A percentile compares a stretch with the other conserved stretches of the same genome.
Conservation (phyloP, 768 basidiomycete genomes). For the Russula sp. region DNA sequence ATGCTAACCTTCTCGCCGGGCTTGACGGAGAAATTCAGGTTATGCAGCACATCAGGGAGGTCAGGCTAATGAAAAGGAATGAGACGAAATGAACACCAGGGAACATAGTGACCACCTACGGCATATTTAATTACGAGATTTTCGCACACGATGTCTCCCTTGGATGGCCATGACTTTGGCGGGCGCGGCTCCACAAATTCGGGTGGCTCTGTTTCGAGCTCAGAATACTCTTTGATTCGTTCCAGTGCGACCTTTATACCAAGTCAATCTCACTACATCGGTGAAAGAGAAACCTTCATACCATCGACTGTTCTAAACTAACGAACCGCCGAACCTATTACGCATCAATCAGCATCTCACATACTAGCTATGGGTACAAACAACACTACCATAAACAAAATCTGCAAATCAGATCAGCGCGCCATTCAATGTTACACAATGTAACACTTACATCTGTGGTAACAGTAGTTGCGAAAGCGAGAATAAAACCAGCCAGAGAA, state of each 20-base stretch:
- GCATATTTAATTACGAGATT: conserved; percentile 76
- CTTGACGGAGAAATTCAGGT: conserved; percentile 66
- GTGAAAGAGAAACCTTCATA: conserved; percentile 34
- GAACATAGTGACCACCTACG: conserved; percentile 43
- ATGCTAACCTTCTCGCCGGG: conserved; percentile 70
- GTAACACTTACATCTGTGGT: conserved; percentile 55
- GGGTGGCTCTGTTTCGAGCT: conserved; percentile 69
- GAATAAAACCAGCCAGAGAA: conserved; percentile 79
- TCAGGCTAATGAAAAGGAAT: conserved; percentile 55
- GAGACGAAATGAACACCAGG: conserved; percentile 17
- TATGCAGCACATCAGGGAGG: conserved; percentile 80
- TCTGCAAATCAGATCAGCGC: conserved; percentile 34
- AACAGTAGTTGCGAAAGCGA: conserved; percentile 79
- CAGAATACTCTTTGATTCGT: conserved; percentile 89
- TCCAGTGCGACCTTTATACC: conserved; percentile 71
- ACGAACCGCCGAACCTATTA: conserved; percentile 72
- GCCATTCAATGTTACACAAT: not conserved
- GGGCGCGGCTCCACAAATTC: conserved; percentile 90
- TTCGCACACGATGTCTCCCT: conserved; percentile 66
- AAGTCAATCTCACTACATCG: not conserved
- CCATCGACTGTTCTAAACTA: conserved; percentile 90
- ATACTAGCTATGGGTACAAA: not conserved
- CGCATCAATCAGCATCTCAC: conserved; percentile 14
- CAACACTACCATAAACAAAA: conserved; percentile 38
- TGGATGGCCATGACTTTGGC: conserved; percentile 70